Conservation (phyloP, 2,329 filamentous ascomycete species). For the Penicillium vulpinum region DNA sequence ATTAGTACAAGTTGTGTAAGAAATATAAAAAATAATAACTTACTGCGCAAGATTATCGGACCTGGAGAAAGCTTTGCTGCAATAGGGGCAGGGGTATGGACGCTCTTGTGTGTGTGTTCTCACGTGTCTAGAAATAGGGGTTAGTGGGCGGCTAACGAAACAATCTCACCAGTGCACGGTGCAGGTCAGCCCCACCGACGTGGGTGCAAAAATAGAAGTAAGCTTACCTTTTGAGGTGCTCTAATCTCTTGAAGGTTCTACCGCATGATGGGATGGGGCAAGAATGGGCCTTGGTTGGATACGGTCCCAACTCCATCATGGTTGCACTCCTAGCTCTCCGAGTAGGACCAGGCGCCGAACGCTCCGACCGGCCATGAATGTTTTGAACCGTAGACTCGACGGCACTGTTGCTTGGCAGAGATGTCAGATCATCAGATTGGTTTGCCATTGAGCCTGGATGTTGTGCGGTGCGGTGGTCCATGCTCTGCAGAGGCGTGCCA, state of each 20-base stretch:
- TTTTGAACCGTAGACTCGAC: constrained; percentile 56
- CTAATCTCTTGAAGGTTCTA: constrained; percentile 95
- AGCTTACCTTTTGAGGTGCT: constrained; percentile 96
- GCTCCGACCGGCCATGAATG: constrained; percentile 59
- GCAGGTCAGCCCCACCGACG: constrained; percentile 23
- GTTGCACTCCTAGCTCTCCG: constrained; percentile 91
- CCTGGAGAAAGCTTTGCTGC: constrained; percentile 97
- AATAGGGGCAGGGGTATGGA: constrained; percentile 95
- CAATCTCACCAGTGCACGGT: constrained; percentile 40
- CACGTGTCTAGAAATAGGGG: constrained; percentile 73
- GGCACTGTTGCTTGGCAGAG: constrained; percentile 63
- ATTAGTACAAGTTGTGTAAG: constrained; percentile 37
- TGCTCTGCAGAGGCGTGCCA: constrained; percentile 81
- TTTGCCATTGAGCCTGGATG: constrained; percentile 67
- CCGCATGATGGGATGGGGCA: constrained; percentile 99
- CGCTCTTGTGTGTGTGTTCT: constrained; percentile 99
- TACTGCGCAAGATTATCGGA: constrained; percentile 99
- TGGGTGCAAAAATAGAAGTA: constrained; percentile 28
- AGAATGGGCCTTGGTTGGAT: constrained; percentile 96
- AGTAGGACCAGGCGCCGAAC: constrained; percentile 65
- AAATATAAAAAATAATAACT: constrained; percentile 32
- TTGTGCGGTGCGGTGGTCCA: constrained; percentile 78
- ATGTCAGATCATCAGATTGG: constrained; percentile 65
- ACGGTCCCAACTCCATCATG: constrained; percentile 93
- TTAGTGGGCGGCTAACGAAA: constrained; percentile 55